These are phyloP conservation scores for Sporothrix pallida DNA, from an alignment of 2,329 filamentous ascomycete species.

Conservation along the genomic window DNA sequence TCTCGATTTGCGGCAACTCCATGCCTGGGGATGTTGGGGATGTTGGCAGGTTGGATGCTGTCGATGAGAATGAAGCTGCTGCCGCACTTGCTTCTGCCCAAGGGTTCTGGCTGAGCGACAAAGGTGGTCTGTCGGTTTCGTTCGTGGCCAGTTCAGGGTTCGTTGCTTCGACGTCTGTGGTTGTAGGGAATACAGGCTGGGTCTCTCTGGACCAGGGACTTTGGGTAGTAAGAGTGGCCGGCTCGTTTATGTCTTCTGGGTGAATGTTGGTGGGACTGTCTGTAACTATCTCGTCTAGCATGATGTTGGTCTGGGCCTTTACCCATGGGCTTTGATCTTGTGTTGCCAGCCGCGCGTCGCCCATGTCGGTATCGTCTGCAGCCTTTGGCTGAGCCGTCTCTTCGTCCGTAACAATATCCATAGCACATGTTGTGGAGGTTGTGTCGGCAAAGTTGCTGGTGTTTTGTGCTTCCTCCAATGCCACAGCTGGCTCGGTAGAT, in stretches of 20 bases:
- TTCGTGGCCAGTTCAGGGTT: neutral
- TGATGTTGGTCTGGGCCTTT: neutral
- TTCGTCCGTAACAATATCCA: neutral
- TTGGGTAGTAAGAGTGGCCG: neutral
- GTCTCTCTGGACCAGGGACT: slow-evolving; percentile 31
- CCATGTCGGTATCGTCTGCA: neutral
- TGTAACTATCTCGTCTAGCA: neutral
- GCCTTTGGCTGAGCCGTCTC: neutral
- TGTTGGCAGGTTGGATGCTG: slow-evolving; percentile 17
- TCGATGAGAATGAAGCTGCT: slow-evolving; percentile 3
- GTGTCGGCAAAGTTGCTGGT: neutral
- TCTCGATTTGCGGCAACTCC: neutral
- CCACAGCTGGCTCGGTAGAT: slow-evolving; percentile 9
- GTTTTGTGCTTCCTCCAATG: neutral
- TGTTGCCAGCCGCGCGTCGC: slow-evolving; percentile 31
- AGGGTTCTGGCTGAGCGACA: slow-evolving; percentile 34
- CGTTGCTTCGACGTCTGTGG: neutral
- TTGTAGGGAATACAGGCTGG: too few relatives aligned
- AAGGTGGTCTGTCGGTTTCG: neutral
- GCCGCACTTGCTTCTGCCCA: slow-evolving; percentile 28
- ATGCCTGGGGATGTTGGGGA: slow-evolving; percentile 31
- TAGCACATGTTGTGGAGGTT: neutral
- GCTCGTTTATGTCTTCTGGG: neutral
- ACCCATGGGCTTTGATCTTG: slow-evolving; percentile 39
- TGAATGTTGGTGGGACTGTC: neutral